Percentiles rank a stretch among this genome's conserved stretches.
These are phyloP conservation scores for Bremia lactucae DNA, from an alignment of 352 stramenopile species.

Conservation along the genomic window DNA sequence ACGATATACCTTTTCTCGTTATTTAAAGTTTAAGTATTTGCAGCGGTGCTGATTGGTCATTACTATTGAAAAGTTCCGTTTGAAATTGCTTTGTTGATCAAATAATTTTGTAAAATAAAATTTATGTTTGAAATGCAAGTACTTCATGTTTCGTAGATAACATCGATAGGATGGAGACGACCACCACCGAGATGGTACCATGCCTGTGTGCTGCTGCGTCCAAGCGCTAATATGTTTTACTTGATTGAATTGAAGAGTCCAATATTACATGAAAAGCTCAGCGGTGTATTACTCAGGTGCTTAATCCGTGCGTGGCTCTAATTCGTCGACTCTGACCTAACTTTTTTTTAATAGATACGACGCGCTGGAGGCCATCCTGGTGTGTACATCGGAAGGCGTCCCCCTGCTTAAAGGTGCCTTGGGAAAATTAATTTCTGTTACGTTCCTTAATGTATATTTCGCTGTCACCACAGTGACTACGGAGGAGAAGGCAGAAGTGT, in stretches of 20 bases:
- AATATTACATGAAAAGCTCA: slow-evolving; percentile 54
- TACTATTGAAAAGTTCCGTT: too few relatives aligned
- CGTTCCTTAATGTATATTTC: too few relatives aligned
- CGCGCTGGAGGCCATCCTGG: slow-evolving; percentile 58
- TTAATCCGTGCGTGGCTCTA: not conserved
- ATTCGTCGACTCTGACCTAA: not conserved
- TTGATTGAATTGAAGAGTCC: slow-evolving; percentile 25
- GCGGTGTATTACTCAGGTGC: slow-evolving; percentile 42
- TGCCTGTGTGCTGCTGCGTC: not conserved
- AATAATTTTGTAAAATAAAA: too few relatives aligned
- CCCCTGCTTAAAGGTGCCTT: slow-evolving; percentile 59
- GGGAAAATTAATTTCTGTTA: too few relatives aligned
- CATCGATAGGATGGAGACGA: not conserved
- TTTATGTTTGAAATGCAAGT: too few relatives aligned
- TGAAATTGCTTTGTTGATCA: too few relatives aligned
- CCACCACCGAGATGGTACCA: slow-evolving; percentile 22
- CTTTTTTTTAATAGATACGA: slow-evolving; percentile 40
- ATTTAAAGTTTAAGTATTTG: too few relatives aligned
- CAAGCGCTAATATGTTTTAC: not conserved
- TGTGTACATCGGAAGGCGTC: slow-evolving; percentile 71
- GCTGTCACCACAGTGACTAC: slow-evolving; percentile 31
- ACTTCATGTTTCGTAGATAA: not conserved
- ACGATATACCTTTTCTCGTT: too few relatives aligned
- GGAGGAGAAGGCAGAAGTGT: slow-evolving; percentile 30
- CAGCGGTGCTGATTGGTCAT: too few relatives aligned